These are phyloP conservation scores for Plasmodium gonderi DNA, from an alignment of 169 alveolate species.

Conservation along the genomic window DNA sequence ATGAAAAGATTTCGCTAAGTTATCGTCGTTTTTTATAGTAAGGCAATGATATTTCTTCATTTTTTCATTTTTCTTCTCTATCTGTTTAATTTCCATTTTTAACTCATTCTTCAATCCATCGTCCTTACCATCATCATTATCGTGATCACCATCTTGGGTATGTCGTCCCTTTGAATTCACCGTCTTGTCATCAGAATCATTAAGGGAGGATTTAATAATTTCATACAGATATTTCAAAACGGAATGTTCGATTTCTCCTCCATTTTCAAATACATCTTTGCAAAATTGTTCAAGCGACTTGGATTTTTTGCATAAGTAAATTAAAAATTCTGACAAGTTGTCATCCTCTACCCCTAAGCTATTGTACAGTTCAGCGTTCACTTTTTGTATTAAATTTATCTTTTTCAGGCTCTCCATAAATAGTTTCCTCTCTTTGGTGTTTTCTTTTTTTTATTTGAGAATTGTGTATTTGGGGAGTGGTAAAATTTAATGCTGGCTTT, in stretches of 20 bases:
- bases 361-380: constrained; percentile 27
- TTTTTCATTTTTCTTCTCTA: constrained; percentile 55
- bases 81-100: background rate
- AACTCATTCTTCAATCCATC: background rate
- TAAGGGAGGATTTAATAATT: background rate
- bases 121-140: background rate
- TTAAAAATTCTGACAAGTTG: constrained; percentile 27
- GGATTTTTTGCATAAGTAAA: constrained; percentile 43
- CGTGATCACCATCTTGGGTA: background rate
- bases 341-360: constrained; percentile 62
- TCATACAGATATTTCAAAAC: constrained; percentile 40
- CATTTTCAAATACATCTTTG: constrained; percentile 68
- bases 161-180: background rate
- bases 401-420: constrained; percentile 54
- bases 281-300: constrained; percentile 51
- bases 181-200: background rate
- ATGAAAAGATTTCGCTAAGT: background rate
- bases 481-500: no score
- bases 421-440: no score
- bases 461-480: no score
- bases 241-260: constrained; percentile 55
- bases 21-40: constrained; percentile 24
- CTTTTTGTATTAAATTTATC: constrained; percentile 40
- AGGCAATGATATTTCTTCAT: constrained; percentile 48
- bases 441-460: no score